Base-by-base conservation (phyloP, 129 eudicot species). In the Helichrysum umbraculigerum region DNA sequence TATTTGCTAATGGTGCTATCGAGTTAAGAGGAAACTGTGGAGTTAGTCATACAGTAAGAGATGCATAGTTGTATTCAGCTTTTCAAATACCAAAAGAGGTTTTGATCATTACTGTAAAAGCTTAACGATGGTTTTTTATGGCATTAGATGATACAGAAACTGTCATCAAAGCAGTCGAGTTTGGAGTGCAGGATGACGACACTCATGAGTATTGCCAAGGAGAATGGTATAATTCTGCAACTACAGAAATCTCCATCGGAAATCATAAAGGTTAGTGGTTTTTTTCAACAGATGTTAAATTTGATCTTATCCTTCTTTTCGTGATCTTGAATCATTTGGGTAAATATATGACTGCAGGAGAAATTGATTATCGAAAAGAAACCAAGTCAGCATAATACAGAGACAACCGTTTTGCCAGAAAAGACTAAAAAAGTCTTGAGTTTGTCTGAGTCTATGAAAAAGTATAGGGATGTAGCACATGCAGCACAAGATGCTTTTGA, bases 401-500 rank as follows among this genome's bases (percentile, higher is more conserved):
- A 72, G 12, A 30, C 4, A 35, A 75, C n/a, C 21, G 11, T 21
- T 65, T 67, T 60, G 51, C 81, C 67, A 70, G 68, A 84, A 30
- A 81, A 82, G 21, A 50, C 41, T 19, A 81, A 83, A 20, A 71
- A 25, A 2, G 81, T 74, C 9, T 66, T 68, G 70, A 83, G 82
- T 57, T 79, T 81, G 22, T 67, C 92, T 7, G 83, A 77, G 51
- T 78, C 89, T 4, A 56, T 72, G 81, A 84, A 59, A 47, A 83
- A 83, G 67, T 92, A 87, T 74, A 87, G 44, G 72, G 90, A 89
- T 63, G 94, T 80, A 54, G 88, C 90, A 21, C 91, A 87, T 28
- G 98, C 96, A 35, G 93, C 93, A 59, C 88, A 92, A 74, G 96
- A 84, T 76, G 98, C 97, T 35, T 93, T 88, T 73, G 79, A 85